Evolutionary conservation across 805 yeast genomes (phyloP), one percentile per base, ranked within the genome.

Genomic region (Candida germanica): DNA sequence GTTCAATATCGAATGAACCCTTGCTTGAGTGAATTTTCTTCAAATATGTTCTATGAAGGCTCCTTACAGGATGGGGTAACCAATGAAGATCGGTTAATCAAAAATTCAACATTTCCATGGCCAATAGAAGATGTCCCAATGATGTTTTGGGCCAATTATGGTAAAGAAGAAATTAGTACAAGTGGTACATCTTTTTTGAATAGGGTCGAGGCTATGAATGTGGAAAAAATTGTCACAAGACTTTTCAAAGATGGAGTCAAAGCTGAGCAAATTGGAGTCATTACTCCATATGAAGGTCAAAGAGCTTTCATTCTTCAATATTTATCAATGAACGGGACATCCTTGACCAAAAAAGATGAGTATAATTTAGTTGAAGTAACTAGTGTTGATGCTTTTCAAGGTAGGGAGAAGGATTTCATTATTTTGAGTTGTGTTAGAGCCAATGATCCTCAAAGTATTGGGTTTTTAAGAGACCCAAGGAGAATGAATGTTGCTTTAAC

Each of bases 1-100:
- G 95, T 88, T 22, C 98, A 89, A 59, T 89, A 89, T 61, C 81
- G 98, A 64, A 89, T 89, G 97, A 83, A 89, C 53, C 97, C 97
- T 6, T 71, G 80, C 43, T 61, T 89, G 35, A 77, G 91, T 45
- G 95, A 87, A 50, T 89, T 87, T 54, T 83, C 96, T 18, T 80
- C 91, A 48, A 87, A 87, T 55, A 81, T 85, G 85, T 89, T 87
- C 52, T 89, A 89, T 57, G 96, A 89, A 49, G 97, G 97, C 20
- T 73, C 83, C 28, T 72, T 89, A 48, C 96, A 88, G 58, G 88
- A 89, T 54, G 96, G 97, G 47, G 95, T 89, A 11, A 83, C 93
- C 2, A 71, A 77, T 22, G 85, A 79, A 35, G 81, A 87, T 43
- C 72, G 96, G 43, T 63, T 73, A 10, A 55, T 80, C 13, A 42